Evolutionary conservation across 2,329 filamentous ascomycete species (phyloP), one percentile per base, ranked within the genome.

Genomic region (Colletotrichum sp.): DNA sequence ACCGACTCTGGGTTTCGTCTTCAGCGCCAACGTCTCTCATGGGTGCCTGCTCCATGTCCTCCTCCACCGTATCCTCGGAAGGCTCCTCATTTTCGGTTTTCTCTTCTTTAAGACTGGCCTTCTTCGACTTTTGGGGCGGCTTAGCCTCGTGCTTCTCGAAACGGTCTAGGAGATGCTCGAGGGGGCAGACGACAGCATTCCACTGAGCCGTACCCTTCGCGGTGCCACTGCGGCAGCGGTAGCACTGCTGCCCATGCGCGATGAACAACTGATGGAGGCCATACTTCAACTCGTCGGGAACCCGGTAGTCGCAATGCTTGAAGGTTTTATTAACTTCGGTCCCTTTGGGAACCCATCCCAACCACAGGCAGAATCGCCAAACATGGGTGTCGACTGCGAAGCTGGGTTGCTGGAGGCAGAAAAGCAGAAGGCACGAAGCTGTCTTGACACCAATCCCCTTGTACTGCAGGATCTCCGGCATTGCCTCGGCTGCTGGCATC

Each of bases 351-450:
- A 87, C 84, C 89, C 89, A 91, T 4, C 85, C 84, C 18, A 91
- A 82, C 85, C 88, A 89, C 61, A 83, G 86, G 57, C 86, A 86
- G 71, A 90, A 83, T 27, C 88, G 85, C 76, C 85, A 84, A 47
- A 90, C 88, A 76, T 91, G 89, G 0, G 89, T 91, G 76, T 91
- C 89, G 3, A 91, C 89, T 1, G 89, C 89, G 76, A 91, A 90
- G 77, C 87, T 87, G 5, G 87, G 86, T 33, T 84, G 81, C 72
- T 85, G 85, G 64, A 91, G 82, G 77, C 87, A 90, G 78, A 91
- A 91, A 13, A 91, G 83, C n/a, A 88, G 81, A 16, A 90, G 87
- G 67, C 89, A 91, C 18, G 88, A 86, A 4, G 89, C 85, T 8
- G 89, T 90, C 81, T 91, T 91, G 70, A 90, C 85, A 2, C 89